These are phyloP conservation scores for Calonectria leucothoes DNA, from an alignment of 2,329 filamentous ascomycete genomes.

Conservation along the genomic window DNA sequence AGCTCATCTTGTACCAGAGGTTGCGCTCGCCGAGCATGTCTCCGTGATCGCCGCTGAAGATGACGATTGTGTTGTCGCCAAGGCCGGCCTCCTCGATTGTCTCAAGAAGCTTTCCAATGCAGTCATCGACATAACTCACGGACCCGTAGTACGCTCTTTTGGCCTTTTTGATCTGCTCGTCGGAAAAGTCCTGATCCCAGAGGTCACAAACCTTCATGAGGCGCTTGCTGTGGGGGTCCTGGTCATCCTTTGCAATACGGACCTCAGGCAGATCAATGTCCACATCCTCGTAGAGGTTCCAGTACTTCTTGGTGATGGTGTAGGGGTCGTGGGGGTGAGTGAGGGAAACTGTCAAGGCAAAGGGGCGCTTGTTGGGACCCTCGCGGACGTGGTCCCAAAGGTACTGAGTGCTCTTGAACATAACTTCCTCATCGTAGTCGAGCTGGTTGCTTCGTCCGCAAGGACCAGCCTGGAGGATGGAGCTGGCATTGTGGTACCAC, in stretches of 20 bases:
- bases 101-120: conserved; percentile 84
- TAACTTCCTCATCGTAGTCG: conserved; percentile 96
- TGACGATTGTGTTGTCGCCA: conserved; percentile 86
- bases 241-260: conserved; percentile 81
- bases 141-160: conserved; percentile 92
- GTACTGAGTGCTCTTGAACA: conserved; percentile 91
- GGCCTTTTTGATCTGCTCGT: conserved; percentile 87
- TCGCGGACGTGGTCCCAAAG: conserved; percentile 91
- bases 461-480: conserved; percentile 88
- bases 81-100: conserved; percentile 84
- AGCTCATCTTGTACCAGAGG: conserved; percentile 98
- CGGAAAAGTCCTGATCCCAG: conserved; percentile 84
- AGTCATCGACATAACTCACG: conserved; percentile 93
- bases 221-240: conserved; percentile 88
- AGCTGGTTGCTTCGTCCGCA: conserved; percentile 94
- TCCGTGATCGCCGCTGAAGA: conserved; percentile 94
- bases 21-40: conserved; percentile 96
- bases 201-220: conserved; percentile 88
- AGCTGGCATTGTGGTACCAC: conserved; percentile 97
- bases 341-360: conserved; percentile 90
- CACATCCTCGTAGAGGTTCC: conserved; percentile 90
- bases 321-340: conserved; percentile 97
- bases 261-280: conserved; percentile 88
- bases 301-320: conserved; percentile 92
- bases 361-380: conserved; percentile 78